Evolutionary conservation across 2,329 filamentous ascomycete species (phyloP).

Genomic region (Shiraia bambusicola): DNA sequence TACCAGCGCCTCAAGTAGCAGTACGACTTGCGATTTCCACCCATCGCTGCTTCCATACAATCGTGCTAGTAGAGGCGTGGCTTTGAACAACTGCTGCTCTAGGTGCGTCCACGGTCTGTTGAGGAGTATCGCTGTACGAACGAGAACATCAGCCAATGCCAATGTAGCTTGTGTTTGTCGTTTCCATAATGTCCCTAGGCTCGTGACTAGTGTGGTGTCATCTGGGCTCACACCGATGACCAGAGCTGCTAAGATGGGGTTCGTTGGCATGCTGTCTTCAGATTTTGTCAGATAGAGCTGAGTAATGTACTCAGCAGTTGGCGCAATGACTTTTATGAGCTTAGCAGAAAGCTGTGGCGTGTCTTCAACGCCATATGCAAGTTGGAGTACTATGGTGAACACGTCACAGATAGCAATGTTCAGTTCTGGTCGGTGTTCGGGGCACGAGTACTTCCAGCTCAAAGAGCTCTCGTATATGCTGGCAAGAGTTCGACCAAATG

Average conservation of each 20-base stretch:
- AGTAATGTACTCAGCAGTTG: constrained; percentile 73
- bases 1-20: constrained; percentile 72
- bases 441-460: constrained; percentile 77
- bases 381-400: constrained; percentile 70
- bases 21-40: constrained; percentile 66
- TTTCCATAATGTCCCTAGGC: constrained; percentile 48
- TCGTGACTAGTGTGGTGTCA: constrained; percentile 50
- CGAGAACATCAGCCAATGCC: constrained; percentile 65
- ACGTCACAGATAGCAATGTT: constrained; percentile 67
- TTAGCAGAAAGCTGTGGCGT: constrained; percentile 50
- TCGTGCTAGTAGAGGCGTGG: constrained; percentile 72
- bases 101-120: constrained; percentile 65
- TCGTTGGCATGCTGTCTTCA: constrained; percentile 70
- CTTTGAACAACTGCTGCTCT: constrained; percentile 79
- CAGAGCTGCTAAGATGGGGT: constrained; percentile 73
- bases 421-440: constrained; percentile 68
- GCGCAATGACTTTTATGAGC: constrained; percentile 65
- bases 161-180: constrained; percentile 67
- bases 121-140: constrained; percentile 68
- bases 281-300: constrained; percentile 74
- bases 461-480: constrained; percentile 84
- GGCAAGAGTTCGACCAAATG: constrained; percentile 72
- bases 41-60: constrained; percentile 69
- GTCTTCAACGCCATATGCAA: constrained; percentile 74
- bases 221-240: constrained; percentile 51